phyloP scores from a whole-genome alignment of 164 flowering plant genomes.

The Umbellularia californica region DNA sequence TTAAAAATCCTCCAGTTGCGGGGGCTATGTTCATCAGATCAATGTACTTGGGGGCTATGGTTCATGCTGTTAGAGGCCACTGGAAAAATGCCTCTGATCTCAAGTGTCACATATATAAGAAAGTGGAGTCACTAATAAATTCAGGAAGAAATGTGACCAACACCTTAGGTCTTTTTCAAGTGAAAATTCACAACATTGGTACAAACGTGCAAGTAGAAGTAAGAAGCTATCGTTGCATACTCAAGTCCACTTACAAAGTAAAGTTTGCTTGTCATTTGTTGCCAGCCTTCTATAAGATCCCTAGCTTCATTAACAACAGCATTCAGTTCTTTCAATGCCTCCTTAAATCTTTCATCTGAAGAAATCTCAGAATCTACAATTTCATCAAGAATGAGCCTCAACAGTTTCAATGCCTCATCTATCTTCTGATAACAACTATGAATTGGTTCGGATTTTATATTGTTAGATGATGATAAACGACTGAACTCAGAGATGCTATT shows the following conservation, averaged over 20 bases:
- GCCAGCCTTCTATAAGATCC: constrained; percentile 63
- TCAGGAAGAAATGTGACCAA: neutral
- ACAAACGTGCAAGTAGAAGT: neutral
- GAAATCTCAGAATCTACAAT: constrained; percentile 49
- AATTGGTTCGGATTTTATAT: constrained; percentile 45
- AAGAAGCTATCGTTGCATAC: neutral
- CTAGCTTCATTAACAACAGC: constrained; percentile 50
- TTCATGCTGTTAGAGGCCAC: neutral
- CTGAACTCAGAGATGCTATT: constrained; percentile 45
- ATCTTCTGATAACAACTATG: constrained; percentile 48
- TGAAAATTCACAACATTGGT: neutral
- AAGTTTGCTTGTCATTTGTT: constrained; percentile 69
- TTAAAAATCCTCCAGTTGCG: too few relatives aligned
- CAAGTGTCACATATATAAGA: too few relatives aligned
- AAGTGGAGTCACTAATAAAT: neutral
- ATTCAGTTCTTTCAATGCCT: constrained; percentile 50
- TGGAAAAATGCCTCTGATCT: neutral
- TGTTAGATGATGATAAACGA: constrained; percentile 40
- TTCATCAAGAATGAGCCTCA: constrained; percentile 64
- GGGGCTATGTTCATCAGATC: too few relatives aligned
- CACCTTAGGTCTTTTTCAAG: neutral
- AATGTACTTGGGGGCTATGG: neutral
- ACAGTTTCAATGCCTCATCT: constrained; percentile 61
- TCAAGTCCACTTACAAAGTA: constrained; percentile 56
- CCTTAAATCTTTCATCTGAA: constrained; percentile 44